Base-by-base conservation (phyloP, 106 monocot species). In the Iris macrosiphon region DNA sequence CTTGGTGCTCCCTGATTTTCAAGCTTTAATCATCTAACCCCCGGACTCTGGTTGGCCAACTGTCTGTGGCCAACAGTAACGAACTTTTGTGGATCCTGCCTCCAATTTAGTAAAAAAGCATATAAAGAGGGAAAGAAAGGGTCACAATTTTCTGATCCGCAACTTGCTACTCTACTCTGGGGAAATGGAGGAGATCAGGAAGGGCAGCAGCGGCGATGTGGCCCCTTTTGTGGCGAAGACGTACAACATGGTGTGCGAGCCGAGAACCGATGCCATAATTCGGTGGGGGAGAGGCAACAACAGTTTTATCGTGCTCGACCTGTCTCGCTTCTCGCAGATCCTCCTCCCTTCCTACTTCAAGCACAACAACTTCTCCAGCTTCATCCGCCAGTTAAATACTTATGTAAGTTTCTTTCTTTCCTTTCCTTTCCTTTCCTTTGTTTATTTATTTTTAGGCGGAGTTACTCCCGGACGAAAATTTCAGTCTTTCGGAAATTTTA, bases 341-440 rank as follows among this genome's bases (percentile, higher is more conserved):
- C 68, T 79, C 20, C 79, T 79, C 34, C 79, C 79, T 33, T 52
- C 47, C 31, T 64, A 64, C 59, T 79, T 79, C 68, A 79, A 73
- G 68, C 79, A 79, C 47, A 51, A 57, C 52, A 79, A 79, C 45
- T 72, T 79, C 63, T 72, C 79, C 39, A 72, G 72, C 63, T 79
- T 79, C 62, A 68, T 79, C 29, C 55, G 79, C 11, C 79, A 79
- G 39, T 68, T 79, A 60, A 79, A 79, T 40, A 79, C 63, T 24
- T 76, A 76, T 12, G 72, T 72, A 9, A 38, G 38, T 15, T 19
- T 32, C 40, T 41, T 10, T 25, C 24, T 24, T 16, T 41, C 26
- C 40, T 6, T 4, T 23, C 9, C 18, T 11, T 26, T 59, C 17
- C 25, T 20, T 33, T 1, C 7, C 22, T 22, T 24, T 40, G 6